phyloP scores from a whole-genome alignment of 108 stramenopile species.

The Nannochloropsis gaditana region DNA sequence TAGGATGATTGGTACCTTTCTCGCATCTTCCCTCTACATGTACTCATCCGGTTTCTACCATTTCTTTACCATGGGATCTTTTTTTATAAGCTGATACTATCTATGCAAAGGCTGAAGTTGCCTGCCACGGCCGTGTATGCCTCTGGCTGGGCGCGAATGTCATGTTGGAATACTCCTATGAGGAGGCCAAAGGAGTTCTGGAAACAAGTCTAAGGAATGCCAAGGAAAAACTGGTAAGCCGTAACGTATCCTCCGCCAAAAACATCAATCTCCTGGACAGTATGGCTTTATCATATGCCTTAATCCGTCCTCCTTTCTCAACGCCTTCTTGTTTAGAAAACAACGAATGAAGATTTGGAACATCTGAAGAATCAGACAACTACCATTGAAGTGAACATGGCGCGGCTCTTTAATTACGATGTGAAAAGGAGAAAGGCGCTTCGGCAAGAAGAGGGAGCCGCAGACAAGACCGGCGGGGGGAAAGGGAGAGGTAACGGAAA shows the following conservation, averaged over 20 bases:
- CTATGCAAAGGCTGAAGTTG: constrained; percentile 84
- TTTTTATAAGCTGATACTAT: constrained; percentile 72
- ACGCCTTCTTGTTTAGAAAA: constrained; percentile 24
- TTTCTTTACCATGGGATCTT: background rate
- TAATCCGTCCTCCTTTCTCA: background rate
- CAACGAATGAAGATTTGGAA: constrained; percentile 73
- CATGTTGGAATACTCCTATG: constrained; percentile 96
- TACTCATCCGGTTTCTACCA: background rate
- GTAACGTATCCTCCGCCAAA: background rate
- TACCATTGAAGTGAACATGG: constrained; percentile 93
- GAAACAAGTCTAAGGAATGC: constrained; percentile 45
- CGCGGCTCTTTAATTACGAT: constrained; percentile 94
- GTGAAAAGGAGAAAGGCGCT: constrained; percentile 57
- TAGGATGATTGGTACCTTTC: background rate
- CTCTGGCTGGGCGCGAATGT: constrained; percentile 97
- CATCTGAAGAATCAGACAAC: constrained; percentile 90
- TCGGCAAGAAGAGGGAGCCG: constrained; percentile 27
- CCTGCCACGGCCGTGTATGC: constrained; percentile 74
- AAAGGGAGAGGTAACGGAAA: background rate
- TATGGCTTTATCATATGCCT: background rate
- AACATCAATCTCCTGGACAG: background rate
- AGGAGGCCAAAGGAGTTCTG: constrained; percentile 73
- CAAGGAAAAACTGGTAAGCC: constrained; percentile 55
- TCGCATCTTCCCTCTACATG: background rate
- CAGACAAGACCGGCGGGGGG: background rate